Percentiles rank a stretch among this genome's conserved stretches.
phyloP scores from a whole-genome alignment of 176 grass and related monocot genomes.

The Aegilops bicornis region DNA sequence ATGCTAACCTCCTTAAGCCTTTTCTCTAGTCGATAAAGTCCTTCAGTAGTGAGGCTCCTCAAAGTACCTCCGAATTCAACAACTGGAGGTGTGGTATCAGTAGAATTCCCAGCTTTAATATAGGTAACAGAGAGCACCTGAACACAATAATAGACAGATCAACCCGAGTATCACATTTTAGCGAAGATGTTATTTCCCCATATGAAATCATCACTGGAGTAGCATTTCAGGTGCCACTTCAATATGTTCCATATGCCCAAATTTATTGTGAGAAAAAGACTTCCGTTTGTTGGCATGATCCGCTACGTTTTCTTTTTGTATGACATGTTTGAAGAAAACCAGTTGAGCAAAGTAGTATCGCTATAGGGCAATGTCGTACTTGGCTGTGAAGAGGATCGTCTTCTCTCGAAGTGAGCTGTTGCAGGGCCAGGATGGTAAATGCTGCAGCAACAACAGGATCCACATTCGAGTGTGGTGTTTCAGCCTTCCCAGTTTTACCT shows the following conservation, averaged over 20 bases:
- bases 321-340: not conserved
- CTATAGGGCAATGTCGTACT: constrained; percentile 39
- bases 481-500: constrained; percentile 78
- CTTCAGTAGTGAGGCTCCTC: constrained; percentile 88
- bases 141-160: constrained; percentile 25
- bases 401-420: constrained; percentile 84
- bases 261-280: no score
- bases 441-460: constrained; percentile 74
- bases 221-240: no score
- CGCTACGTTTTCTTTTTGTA: not conserved
- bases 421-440: constrained; percentile 62
- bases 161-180: not conserved
- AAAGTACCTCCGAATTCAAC: constrained; percentile 94
- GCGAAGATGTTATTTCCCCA: no score
- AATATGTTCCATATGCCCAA: no score
- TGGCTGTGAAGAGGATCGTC: constrained; percentile 87
- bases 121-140: constrained; percentile 84
- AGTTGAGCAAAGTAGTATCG: not conserved
- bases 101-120: constrained; percentile 60
- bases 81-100: constrained; percentile 51
- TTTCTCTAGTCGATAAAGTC: constrained; percentile 60
- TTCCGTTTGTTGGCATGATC: not conserved
- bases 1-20: constrained; percentile 65
- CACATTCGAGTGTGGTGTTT: constrained; percentile 68
- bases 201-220: no score